Evolutionary conservation across 805 yeast species (phyloP), one percentile per base, ranked within the genome.

Genomic region (Candida broadrunensis): DNA sequence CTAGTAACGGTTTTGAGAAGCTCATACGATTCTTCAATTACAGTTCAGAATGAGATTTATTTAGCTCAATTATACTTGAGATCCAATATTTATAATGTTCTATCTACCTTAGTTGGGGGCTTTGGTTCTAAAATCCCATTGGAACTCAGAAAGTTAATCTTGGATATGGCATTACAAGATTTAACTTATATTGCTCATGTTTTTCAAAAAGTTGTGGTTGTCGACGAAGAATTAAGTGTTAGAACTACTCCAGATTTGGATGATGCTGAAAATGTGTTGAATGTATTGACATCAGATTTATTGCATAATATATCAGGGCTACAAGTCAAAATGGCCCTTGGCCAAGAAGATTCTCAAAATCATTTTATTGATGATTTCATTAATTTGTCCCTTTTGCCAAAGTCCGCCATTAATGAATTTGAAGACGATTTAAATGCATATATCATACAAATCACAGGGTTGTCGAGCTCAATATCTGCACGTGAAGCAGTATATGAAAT

Each of bases 401-500:
- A 51, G 1, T 72, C 67, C 4, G 59, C 65, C 0, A 58, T 65
- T 23, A 74, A 69, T 26, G 73, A 72, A 4, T 86, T 83, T 72
- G 56, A 60, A 3, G 67, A 64, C 2, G 90, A 89, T 54, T 75
- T 80, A 53, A 88, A 89, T 52, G 61, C 59, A 3, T 88, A 79
- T 57, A 85, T 88, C 5, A 77, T 89, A 2, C 83, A 79, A 26
- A 89, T 86, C 42, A 72, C 87, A 2, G 96, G 88, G 1, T 70
- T 89, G 24, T 64, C 82, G 0, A 64, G 81, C 0, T 77, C 75
- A 4, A 33, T 48, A 1, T 60, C 74, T 2, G 75, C 82, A 1
- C 74, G 98, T 39, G 84, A 81, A 36, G 73, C 85, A 0, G 65
- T 82, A 1, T 67, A 70, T 20, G 88, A 83, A 21, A 73, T 78